Evolutionary conservation across 2,329 filamentous ascomycete genomes (phyloP), one percentile per base, ranked within the genome.

Genomic region (Ophiostoma montium): DNA sequence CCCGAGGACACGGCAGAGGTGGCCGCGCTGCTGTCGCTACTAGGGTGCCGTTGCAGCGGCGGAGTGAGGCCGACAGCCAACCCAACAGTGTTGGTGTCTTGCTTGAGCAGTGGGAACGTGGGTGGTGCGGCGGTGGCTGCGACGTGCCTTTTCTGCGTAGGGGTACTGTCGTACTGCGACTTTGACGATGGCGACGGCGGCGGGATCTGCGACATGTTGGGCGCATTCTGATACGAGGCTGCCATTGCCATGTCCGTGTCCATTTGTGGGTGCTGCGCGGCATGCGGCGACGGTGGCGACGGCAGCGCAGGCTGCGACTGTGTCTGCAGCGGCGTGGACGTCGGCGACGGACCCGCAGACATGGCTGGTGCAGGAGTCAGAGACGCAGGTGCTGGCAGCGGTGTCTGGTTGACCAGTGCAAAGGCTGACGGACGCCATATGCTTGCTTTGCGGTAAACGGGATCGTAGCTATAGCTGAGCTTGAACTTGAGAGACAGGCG

Each of bases 381-480:
- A 27, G 23, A 27, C 4, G 23, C 23, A 21, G 50, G 15, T 31
- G 23, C n/a, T 44, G 42, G 44, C 35, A 42, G 12, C 16, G 43
- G 42, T 11, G 19, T 9, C 15, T 47, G 41, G 15, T 47, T 35
- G 13, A 48, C 42, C 3, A 50, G 16, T 6, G 36, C 35, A 15
- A 48, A 42, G 1, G 38, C 31, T 1, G 35, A 35, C 19, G 56
- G 50, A 2, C 56, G 55, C 39, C 55, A 58, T 45, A 62, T 54
- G 2, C 52, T 55, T 0, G 57, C 60, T 19, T 56, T 52, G 6
- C 50, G 55, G 39, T 53, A 55, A 2, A 52, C 51, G 1, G 57
- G 55, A 21, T 62, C 57, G 36, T 59, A 60, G 35, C 53, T 57
- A 49, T 61, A 61, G 38, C 54, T 58, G 21, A 62, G 55, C 11